Conservation (phyloP, 2,329 filamentous ascomycete genomes). For the Bipolaris oryzae region DNA sequence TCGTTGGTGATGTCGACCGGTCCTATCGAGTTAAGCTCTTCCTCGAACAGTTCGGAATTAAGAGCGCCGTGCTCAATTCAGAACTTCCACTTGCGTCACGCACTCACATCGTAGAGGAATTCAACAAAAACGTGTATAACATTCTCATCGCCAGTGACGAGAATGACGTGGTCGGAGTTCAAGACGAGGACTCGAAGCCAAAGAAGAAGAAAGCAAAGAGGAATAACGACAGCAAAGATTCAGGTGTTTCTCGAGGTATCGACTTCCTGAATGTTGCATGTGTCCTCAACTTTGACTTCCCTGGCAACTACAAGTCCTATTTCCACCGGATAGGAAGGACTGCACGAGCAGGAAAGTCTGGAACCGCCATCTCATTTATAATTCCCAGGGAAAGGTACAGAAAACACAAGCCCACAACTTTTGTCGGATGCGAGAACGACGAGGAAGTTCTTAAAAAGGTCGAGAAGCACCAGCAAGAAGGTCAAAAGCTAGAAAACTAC, state of each 20-base stretch:
- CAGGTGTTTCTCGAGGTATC: slow-evolving; percentile 92
- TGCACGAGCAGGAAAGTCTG: slow-evolving; percentile 85
- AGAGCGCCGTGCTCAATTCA: slow-evolving; percentile 90
- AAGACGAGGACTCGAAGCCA: slow-evolving; percentile 48
- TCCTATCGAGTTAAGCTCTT: slow-evolving; percentile 94
- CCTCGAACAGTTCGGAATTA: slow-evolving; percentile 94
- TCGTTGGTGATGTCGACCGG: slow-evolving; percentile 83
- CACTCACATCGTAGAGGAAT: slow-evolving; percentile 94
- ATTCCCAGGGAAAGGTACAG: slow-evolving; percentile 80
- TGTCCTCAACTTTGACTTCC: slow-evolving; percentile 97
- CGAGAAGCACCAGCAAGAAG: slow-evolving; percentile 78
- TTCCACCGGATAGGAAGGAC: slow-evolving; percentile 97
- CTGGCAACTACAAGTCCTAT: slow-evolving; percentile 85
- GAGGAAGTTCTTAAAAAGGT: slow-evolving; percentile 85
- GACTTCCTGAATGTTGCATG: slow-evolving; percentile 86
- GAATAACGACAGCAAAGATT: slow-evolving; percentile 73
- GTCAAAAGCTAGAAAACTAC: slow-evolving; percentile 85
- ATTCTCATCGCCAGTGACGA: slow-evolving; percentile 97
- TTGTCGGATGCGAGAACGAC: slow-evolving; percentile 77
- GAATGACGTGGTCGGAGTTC: slow-evolving; percentile 76
- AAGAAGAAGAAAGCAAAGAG: slow-evolving; percentile 66
- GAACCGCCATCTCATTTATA: slow-evolving; percentile 95
- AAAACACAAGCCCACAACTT: slow-evolving; percentile 86
- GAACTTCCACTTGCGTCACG: slow-evolving; percentile 92
- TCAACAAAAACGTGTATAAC: slow-evolving; percentile 96